A percentile compares a stretch with the other conserved stretches of the same genome.
Evolutionary conservation across 441 rosid genomes (phyloP).

Genomic region (Iberis amara): DNA sequence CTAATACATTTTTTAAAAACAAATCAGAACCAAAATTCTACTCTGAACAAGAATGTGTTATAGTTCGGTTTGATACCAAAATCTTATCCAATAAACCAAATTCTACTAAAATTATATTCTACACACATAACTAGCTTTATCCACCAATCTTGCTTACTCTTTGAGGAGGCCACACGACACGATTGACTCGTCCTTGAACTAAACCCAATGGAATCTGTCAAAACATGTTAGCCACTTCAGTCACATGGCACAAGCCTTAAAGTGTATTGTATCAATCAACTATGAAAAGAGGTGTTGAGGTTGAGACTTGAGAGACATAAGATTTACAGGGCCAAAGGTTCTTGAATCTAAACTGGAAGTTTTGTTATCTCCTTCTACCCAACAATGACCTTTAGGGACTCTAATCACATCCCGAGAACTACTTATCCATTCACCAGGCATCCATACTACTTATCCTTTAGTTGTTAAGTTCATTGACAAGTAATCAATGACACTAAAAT

Average conservation of each 20-base stretch:
- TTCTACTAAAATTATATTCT: no score
- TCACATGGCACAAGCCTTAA: conserved; percentile 6
- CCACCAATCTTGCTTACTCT: conserved; percentile 43
- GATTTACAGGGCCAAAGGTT: conserved; percentile 77
- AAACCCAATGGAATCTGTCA: conserved; percentile 81
- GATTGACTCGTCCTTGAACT: conserved; percentile 61
- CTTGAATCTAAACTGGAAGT: conserved; percentile 64
- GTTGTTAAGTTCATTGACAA: no score
- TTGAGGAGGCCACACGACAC: conserved; percentile 75
- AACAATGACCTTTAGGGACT: conserved; percentile 81
- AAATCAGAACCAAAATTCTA: no score
- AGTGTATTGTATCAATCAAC: conserved; percentile 8
- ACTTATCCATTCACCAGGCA: conserved; percentile 84
- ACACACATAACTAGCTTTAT: no score
- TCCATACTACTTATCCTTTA: no score
- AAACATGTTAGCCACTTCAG: conserved; percentile 10
- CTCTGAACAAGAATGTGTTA: no score
- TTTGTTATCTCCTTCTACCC: conserved; percentile 88
- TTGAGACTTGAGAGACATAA: background rate
- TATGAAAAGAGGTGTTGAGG: background rate
- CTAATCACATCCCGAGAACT: conserved; percentile 49
- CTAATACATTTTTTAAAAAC: no score
- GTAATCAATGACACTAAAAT: no score
- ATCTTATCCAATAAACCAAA: no score
- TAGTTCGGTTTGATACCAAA: no score